Conservation (phyloP, 2,329 filamentous ascomycete species). For the Penicillium oxalicum region DNA sequence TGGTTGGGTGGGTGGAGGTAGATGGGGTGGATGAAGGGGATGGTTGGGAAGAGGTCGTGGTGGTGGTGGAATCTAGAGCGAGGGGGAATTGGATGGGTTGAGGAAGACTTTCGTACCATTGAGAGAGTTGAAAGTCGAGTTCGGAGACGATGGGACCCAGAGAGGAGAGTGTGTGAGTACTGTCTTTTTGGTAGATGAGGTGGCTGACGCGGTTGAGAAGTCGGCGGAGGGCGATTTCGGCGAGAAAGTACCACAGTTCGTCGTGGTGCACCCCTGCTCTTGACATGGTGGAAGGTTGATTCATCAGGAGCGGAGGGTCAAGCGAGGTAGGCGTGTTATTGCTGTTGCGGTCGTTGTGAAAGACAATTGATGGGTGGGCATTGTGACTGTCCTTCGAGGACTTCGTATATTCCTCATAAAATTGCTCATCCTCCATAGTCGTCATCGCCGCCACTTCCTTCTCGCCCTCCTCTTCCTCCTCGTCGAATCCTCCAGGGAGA, state of each 20-base stretch:
- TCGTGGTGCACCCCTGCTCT: conserved; percentile 44
- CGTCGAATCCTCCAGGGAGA: conserved; percentile 69
- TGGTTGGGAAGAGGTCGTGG: too few species aligned
- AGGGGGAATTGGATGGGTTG: conserved; percentile 71
- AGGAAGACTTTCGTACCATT: conserved; percentile 78
- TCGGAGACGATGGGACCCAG: conserved; percentile 73
- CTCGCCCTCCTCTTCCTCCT: conserved; percentile 51
- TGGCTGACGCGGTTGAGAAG: conserved; percentile 74
- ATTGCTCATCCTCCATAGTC: too few species aligned
- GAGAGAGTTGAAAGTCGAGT: conserved; percentile 73
- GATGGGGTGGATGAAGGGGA: too few species aligned
- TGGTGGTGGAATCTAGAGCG: conserved; percentile 28
- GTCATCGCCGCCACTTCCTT: too few species aligned
- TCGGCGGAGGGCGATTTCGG: conserved; percentile 71
- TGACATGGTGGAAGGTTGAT: too few species aligned
- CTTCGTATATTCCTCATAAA: too few species aligned
- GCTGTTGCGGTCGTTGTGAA: too few species aligned
- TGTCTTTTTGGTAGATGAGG: conserved; percentile 70
- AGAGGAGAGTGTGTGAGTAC: conserved; percentile 63
- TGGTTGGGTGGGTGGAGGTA: conserved; percentile 50
- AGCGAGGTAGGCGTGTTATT: too few species aligned
- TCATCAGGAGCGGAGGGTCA: too few species aligned
- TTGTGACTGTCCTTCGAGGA: too few species aligned
- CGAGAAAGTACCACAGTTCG: conserved; percentile 80
- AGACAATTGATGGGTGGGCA: too few species aligned